A percentile compares a stretch with the other conserved stretches of the same genome.
phyloP scores from a whole-genome alignment of 305 asterid genomes.

The Salvia sclarea region DNA sequence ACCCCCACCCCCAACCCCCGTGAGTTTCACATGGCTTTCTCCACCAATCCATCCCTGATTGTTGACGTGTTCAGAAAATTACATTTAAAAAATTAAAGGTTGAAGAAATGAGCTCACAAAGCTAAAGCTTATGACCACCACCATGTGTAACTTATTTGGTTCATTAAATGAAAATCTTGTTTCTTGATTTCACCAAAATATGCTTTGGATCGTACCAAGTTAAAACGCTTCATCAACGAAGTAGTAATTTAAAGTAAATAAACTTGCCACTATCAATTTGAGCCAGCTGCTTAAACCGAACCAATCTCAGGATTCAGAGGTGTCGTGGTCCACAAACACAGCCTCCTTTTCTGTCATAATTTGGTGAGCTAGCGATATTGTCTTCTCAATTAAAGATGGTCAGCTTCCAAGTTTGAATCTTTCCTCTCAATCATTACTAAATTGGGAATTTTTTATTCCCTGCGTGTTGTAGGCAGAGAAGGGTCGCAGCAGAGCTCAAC shows the following conservation, averaged over 20 bases:
- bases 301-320: slow-evolving; percentile 2
- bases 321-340: slow-evolving; percentile 1
- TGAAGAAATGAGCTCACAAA: no score
- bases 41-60: no score
- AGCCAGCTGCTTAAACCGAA: background rate
- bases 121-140: no score
- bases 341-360: background rate
- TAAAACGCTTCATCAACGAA: background rate
- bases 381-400: slow-evolving; percentile 2
- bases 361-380: background rate
- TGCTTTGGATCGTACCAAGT: background rate
- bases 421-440: background rate
- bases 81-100: no score
- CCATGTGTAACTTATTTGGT: no score
- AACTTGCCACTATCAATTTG: background rate
- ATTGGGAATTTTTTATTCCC: background rate
- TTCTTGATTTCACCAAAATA: background rate
- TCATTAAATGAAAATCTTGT: no score
- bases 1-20: no score
- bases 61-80: no score
- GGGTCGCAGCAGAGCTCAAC: slow-evolving; percentile 30
- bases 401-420: slow-evolving; percentile 18
- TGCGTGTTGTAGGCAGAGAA: slow-evolving; percentile 22
- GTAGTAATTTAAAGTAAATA: background rate
- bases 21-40: no score